These are phyloP conservation scores for Microsporum audouinii DNA, from an alignment of 2,329 filamentous ascomycete genomes.

Conservation along the genomic window DNA sequence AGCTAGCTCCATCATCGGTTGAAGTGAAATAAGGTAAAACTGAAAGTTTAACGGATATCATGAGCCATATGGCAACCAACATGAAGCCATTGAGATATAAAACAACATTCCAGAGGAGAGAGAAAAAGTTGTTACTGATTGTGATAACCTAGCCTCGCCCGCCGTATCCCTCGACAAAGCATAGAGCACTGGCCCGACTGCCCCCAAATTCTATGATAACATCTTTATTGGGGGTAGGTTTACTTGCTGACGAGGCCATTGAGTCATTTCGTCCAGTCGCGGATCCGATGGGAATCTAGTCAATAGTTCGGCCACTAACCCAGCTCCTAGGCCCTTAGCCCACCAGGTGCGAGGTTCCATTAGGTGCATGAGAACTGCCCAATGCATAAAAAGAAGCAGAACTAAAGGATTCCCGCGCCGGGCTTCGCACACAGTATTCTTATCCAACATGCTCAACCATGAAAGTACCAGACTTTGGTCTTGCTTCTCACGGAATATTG, in stretches of 20 bases:
- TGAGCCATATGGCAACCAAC: not conserved
- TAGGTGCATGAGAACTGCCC: constrained; percentile 16
- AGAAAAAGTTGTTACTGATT: not conserved
- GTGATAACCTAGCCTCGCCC: not conserved
- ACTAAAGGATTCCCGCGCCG: constrained; percentile 11
- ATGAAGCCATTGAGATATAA: not conserved
- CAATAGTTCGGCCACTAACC: constrained; percentile 12
- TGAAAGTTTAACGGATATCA: not conserved
- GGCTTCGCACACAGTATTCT: constrained; percentile 13
- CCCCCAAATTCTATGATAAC: not conserved
- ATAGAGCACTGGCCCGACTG: not conserved
- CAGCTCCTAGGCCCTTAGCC: constrained; percentile 14
- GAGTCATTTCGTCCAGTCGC: constrained; percentile 6
- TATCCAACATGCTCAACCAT: constrained; percentile 20
- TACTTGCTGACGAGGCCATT: constrained; percentile 9
- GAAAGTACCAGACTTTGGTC: constrained; percentile 25
- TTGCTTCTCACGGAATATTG: constrained; percentile 16
- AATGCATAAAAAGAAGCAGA: constrained; percentile 18
- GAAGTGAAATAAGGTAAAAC: not conserved
- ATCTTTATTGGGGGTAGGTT: not conserved
- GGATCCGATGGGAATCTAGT: not conserved
- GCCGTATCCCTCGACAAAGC: not conserved
- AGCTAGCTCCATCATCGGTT: not conserved
- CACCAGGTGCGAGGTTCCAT: constrained; percentile 15
- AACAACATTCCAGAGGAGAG: not conserved